Conservation (phyloP, 2,329 filamentous ascomycete genomes). For the Aspergillus caelatus region DNA sequence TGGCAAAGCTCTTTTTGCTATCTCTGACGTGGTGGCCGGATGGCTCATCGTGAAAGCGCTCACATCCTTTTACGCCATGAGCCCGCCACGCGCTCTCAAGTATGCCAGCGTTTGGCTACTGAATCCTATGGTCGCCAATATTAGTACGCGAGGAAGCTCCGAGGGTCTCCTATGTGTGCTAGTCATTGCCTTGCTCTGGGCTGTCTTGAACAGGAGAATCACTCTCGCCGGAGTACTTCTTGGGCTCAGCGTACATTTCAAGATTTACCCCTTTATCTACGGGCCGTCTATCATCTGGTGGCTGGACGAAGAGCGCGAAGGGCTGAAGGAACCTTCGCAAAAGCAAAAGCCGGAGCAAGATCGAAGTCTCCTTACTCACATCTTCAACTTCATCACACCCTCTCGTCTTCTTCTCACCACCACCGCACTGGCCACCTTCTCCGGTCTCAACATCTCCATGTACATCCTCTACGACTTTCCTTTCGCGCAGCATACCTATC, state of each 20-base stretch:
- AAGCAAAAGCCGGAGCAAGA: not conserved
- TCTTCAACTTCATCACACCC: slow-evolving; percentile 41
- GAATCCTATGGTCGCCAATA: slow-evolving; percentile 97
- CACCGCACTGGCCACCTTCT: slow-evolving; percentile 73
- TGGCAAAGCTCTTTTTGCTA: slow-evolving; percentile 84
- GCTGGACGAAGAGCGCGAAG: slow-evolving; percentile 35
- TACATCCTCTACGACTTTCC: slow-evolving; percentile 74
- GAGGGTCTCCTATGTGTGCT: slow-evolving; percentile 87
- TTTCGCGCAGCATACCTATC: slow-evolving; percentile 86
- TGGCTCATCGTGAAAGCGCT: slow-evolving; percentile 70
- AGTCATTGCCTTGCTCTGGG: slow-evolving; percentile 82
- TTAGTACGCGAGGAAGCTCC: slow-evolving; percentile 91
- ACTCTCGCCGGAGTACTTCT: slow-evolving; percentile 72
- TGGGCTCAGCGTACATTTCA: slow-evolving; percentile 89
- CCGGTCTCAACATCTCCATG: slow-evolving; percentile 75
- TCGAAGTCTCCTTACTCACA: slow-evolving; percentile 16
- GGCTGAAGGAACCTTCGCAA: not conserved
- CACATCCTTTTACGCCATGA: slow-evolving; percentile 50
- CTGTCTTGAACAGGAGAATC: slow-evolving; percentile 66
- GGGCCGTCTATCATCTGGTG: slow-evolving; percentile 60
- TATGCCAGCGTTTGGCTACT: slow-evolving; percentile 90
- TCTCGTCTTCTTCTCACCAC: slow-evolving; percentile 45
- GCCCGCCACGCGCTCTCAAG: slow-evolving; percentile 61
- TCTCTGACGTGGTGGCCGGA: slow-evolving; percentile 81
- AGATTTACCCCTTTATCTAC: slow-evolving; percentile 98